Evolutionary conservation across 805 yeast genomes (phyloP).

Genomic region (Yamadazyma takamatsuzukensis): DNA sequence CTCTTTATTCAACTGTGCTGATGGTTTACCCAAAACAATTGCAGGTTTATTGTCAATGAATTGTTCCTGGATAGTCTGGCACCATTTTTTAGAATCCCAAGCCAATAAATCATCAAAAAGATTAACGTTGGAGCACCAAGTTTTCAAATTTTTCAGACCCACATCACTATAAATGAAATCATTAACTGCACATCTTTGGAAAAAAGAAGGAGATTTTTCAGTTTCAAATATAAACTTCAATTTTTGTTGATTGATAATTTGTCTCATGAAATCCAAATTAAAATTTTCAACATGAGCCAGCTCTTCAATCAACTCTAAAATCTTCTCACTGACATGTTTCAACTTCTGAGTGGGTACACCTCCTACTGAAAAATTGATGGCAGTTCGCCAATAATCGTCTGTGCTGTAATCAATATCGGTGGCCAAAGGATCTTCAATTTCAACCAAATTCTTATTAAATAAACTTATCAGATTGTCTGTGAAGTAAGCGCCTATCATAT

Average conservation of each 20-base stretch:
- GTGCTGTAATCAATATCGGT: slow-evolving; percentile 66
- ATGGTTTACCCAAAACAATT: slow-evolving; percentile 70
- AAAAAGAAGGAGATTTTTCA: slow-evolving; percentile 58
- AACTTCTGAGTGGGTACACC: slow-evolving; percentile 76
- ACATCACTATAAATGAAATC: slow-evolving; percentile 78
- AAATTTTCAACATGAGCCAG: slow-evolving; percentile 51
- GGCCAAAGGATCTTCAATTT: slow-evolving; percentile 78
- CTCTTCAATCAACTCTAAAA: slow-evolving; percentile 47
- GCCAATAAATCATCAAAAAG: slow-evolving; percentile 55
- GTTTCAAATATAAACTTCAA: slow-evolving; percentile 57
- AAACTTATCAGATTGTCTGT: slow-evolving; percentile 76
- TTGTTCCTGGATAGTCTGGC: slow-evolving; percentile 44
- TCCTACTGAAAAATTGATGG: slow-evolving; percentile 52
- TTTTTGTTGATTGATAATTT: slow-evolving; percentile 61
- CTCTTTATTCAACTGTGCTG: slow-evolving; percentile 50
- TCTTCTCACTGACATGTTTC: slow-evolving; percentile 47
- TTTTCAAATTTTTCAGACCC: slow-evolving; percentile 54
- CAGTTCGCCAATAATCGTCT: slow-evolving; percentile 66
- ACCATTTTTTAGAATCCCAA: slow-evolving; percentile 75
- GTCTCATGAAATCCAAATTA: slow-evolving; percentile 63
- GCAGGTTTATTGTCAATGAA: slow-evolving; percentile 63
- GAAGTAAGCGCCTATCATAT: slow-evolving; percentile 67
- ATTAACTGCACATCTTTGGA: slow-evolving; percentile 65
- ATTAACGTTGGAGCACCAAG: slow-evolving; percentile 50
- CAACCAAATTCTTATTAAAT: slow-evolving; percentile 68